Percentiles rank a stretch among this genome's conserved stretches.
Conservation (phyloP, 768 basidiomycete species). For the Amanita pseudoporphyria region DNA sequence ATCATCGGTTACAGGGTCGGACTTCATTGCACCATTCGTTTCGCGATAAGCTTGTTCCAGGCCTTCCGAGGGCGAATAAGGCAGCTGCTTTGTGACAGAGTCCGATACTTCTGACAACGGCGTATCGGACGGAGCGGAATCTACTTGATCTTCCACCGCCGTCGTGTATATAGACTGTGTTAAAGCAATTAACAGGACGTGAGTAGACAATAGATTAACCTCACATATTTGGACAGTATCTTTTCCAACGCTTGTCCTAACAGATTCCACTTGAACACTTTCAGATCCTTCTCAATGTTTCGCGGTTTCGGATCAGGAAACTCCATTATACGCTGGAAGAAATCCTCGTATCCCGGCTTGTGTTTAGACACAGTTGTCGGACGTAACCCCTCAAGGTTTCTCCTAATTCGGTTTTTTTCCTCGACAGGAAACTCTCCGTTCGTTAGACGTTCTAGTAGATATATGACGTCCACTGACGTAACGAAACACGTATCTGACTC, state of each 20-base stretch:
- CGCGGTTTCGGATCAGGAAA: constrained; percentile 91
- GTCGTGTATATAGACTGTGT: constrained; percentile 6
- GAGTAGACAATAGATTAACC: neutral
- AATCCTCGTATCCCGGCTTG: constrained; percentile 68
- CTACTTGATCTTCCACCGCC: neutral
- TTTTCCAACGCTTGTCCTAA: constrained; percentile 69
- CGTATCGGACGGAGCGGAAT: neutral
- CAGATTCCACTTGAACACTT: constrained; percentile 70
- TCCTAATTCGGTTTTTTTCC: constrained; percentile 93
- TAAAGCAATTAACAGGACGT: neutral
- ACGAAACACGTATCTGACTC: constrained; percentile 73
- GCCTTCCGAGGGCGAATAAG: constrained; percentile 3
- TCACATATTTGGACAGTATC: constrained; percentile 77
- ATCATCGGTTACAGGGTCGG: neutral
- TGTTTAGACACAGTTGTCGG: constrained; percentile 88
- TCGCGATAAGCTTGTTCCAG: constrained; percentile 5
- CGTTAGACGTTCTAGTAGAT: constrained; percentile 69
- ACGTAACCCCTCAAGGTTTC: constrained; percentile 88
- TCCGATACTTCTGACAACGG: constrained; percentile 5
- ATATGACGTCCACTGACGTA: constrained; percentile 95
- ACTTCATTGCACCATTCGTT: neutral
- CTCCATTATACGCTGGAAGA: constrained; percentile 95
- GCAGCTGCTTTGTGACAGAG: neutral
- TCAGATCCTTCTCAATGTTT: constrained; percentile 96
- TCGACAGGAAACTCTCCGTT: constrained; percentile 84